Base-by-base conservation (phyloP, 768 basidiomycete species). In the Leccinum arenicola region DNA sequence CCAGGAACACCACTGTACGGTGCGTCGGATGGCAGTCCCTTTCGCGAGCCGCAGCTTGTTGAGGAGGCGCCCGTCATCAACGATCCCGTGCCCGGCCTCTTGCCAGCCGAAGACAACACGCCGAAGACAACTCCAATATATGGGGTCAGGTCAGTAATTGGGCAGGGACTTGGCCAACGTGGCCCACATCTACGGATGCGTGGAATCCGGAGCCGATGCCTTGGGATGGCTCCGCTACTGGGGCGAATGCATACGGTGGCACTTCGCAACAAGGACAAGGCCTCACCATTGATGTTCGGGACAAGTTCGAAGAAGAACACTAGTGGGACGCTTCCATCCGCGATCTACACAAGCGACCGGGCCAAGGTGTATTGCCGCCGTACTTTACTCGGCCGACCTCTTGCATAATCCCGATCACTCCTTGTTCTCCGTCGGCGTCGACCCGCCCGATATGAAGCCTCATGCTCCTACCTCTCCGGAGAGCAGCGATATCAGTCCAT, bases 361-460 rank as follows among this genome's bases (percentile, higher is more conserved):
- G 90, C 4, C 79, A 80, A 1, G 90, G 91, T 17, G 79, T 90
- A 48, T 76, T 92, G 19, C 83, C 91, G 0, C 85, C 89, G 3
- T 72, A 84, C 54, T 76, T 92, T 23, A 23, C 23, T 23, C 23
- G 19, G 84, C 84, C 11, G 85, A 89, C 49, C 72, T 79, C 54
- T 73, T 92, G 21, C 90, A 92, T 70, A 79, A 90, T 66, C 77
- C 88, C 7, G 83, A 89, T 45, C 90, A 91, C 69, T 82, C 84
- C 8, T 73, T 93, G 27, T 89, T 82, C 72, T 84, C 81, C 8
- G 84, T 91, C 35, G 82, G 75, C 60, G 77, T 74, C 25, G 69
- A 66, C 54, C 52, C 68, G 2, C 76, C 78, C 38, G 75, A 75
- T 61, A 40, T 70, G 35, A 71, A 60, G 55, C 71, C 67, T 3